Evolutionary conservation across 345 rosid genomes (phyloP).

Genomic region (Camelina hispida): DNA sequence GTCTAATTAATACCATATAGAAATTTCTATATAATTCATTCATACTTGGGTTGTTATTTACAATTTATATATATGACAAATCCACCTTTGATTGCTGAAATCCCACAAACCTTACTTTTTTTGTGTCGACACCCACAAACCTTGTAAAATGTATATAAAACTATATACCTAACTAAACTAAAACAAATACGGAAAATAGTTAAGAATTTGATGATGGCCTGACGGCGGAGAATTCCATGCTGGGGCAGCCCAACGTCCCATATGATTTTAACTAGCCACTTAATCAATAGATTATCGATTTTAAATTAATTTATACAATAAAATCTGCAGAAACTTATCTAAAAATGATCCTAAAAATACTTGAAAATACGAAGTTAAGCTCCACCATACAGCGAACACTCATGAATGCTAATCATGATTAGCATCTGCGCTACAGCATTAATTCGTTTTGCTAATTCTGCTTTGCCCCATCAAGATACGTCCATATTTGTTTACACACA

Average conservation of each 20-base stretch:
- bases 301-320: slow-evolving; percentile 13
- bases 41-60: slow-evolving; percentile 1
- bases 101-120: slow-evolving; percentile 11
- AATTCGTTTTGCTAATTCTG: slow-evolving; percentile 30
- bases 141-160: slow-evolving; percentile 5
- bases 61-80: background rate
- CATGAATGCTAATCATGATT: slow-evolving; percentile 45
- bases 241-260: slow-evolving; percentile 33
- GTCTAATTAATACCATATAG: background rate
- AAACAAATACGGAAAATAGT: slow-evolving; percentile 10
- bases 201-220: slow-evolving; percentile 38
- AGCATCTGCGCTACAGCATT: slow-evolving; percentile 23
- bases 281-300: background rate
- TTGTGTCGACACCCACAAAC: slow-evolving; percentile 12
- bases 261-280: slow-evolving; percentile 9
- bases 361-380: slow-evolving; percentile 26
- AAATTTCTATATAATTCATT: background rate
- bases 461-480: slow-evolving; percentile 32
- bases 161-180: slow-evolving; percentile 37
- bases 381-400: slow-evolving; percentile 41
- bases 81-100: background rate
- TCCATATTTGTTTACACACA: slow-evolving; percentile 38
- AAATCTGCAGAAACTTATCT: slow-evolving; percentile 10
- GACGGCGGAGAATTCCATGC: slow-evolving; percentile 39
- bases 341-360: slow-evolving; percentile 20